Evolutionary conservation across 139 green algal genomes (phyloP), one percentile per base, ranked within the genome.

Genomic region (Coccomyxa sp.): DNA sequence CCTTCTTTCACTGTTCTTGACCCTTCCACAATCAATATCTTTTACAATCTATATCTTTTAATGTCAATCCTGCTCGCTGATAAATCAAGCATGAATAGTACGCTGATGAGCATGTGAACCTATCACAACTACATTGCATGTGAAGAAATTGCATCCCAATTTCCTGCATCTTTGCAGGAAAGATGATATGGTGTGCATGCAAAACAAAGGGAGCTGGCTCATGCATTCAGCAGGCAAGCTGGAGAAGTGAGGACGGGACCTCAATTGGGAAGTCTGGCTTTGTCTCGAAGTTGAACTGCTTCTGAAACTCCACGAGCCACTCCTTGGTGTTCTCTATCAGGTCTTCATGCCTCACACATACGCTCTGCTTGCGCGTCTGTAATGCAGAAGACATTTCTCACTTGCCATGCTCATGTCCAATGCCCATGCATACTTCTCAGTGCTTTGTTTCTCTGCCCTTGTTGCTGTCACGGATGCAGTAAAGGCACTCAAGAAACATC

Each of bases 311-410:
- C 27, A 31, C 1, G 14, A 77, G 71, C 71, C 71, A 77, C 23
- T 15, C 31, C 23, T 25, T 77, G 71, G 71, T 77, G 71, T 77
- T 77, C 23, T 77, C 71, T n/a, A 77, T n/a, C 71, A 77, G 1
- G 71, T 77, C 71, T n/a, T 77, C 71, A 38, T 77, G 71, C 27
- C 71, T 31, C 71, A 77, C 71, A n/a, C 71, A 77, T 3, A 51
- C 27, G 71, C 71, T 77, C 71, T 77, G 71, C 71, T 51, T 25
- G 23, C 71, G 71, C 71, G 9, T 71, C 63, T 71, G 63, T 25
- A 71, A 71, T 1, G 18, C 18, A 28, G 63, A 9, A 3, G 63
- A 28, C 63, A 3, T 9, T 11, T 71, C 18, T 71, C 63, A 71
- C 4, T 21, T 71, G 63, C 63, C 21, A 21, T 71, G 18, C 15